Percentiles rank a stretch among this genome's conserved stretches.
These are phyloP conservation scores for Bryum argenteum DNA, from an alignment of 225 moss, liverwort and hornwort species.

Conservation along the genomic window DNA sequence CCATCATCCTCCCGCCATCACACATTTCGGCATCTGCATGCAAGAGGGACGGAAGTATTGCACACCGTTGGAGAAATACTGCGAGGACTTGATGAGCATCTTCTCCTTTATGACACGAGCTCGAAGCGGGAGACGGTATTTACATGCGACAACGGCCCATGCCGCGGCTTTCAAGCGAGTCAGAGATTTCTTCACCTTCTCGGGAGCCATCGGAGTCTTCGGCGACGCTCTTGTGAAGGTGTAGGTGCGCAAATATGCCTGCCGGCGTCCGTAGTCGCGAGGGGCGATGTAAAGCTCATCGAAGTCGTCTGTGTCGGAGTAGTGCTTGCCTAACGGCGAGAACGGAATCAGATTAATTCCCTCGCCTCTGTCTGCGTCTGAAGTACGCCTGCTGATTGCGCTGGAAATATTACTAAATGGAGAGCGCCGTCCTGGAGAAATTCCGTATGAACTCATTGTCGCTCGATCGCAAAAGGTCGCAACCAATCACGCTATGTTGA, in stretches of 20 bases:
- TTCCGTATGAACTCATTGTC: conserved; percentile 46
- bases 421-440: conserved; percentile 41
- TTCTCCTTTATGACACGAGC: conserved; percentile 53
- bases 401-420: conserved; percentile 43
- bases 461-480: conserved; percentile 3
- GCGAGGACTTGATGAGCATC: conserved; percentile 47
- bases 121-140: conserved; percentile 55
- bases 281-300: conserved; percentile 51
- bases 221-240: conserved; percentile 60
- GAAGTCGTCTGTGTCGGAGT: conserved; percentile 46
- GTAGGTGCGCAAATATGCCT: conserved; percentile 64
- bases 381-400: conserved; percentile 42
- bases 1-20: conserved; percentile 40
- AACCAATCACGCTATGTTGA: background rate
- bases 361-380: conserved; percentile 38
- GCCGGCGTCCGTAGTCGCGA: conserved; percentile 62
- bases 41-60: conserved; percentile 53
- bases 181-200: conserved; percentile 55
- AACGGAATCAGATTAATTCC: conserved; percentile 46
- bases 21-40: conserved; percentile 63
- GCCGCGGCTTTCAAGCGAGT: conserved; percentile 55
- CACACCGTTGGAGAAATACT: conserved; percentile 48
- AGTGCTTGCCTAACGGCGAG: conserved; percentile 43
- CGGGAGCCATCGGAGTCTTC: conserved; percentile 31
- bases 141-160: conserved; percentile 62